Evolutionary conservation across 495 filamentous ascomycete species (phyloP), one percentile per base, ranked within the genome.

Genomic region (Neurospora sp.): DNA sequence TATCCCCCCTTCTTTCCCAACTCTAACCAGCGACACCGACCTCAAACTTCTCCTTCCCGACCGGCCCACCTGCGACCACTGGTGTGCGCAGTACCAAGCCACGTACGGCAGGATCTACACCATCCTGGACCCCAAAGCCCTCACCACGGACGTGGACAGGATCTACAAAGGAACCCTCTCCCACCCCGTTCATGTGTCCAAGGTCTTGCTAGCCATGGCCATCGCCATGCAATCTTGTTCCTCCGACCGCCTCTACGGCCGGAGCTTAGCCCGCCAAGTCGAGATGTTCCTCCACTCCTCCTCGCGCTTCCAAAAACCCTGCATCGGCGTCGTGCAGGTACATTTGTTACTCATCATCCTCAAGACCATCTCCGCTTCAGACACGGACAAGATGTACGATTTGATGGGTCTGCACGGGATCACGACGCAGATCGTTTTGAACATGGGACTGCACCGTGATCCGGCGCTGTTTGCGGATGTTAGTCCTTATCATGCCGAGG

Each of bases 351-450:
- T 78, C 1, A 53, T 73, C 4, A 9, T 78, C 16, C 39, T 74
- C 14, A 76, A 74, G 38, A 76, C 71, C 31, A 76, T 78, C 22
- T 74, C 71, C 10, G 73, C 76, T 1, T 76, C 74, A 0, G 75
- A 78, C 59, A 78, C 74, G 5, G 76, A 78, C 53, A 74, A 76
- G 70, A 70, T 74, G 9, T 74, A 76, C 42, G 75, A 76, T 22
- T 18, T 76, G 8, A 18, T 76, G 69, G 61, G 69, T 2, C 42
- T 78, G 16, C 73, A 76, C 16, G 76, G 74, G 8, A 39, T 76
- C 14, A 73, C 73, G 4, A 76, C 35, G 53, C 75, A 78, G 40
- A 73, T 78, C 20, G 53, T 72, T 0, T 37, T 48, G 40, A 78
- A 68, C 53, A 78, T 78, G 76, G 74, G 76, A 2, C 48, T 78